phyloP scores from a whole-genome alignment of 306 rosid genomes.

The Cucurbita moschata region DNA sequence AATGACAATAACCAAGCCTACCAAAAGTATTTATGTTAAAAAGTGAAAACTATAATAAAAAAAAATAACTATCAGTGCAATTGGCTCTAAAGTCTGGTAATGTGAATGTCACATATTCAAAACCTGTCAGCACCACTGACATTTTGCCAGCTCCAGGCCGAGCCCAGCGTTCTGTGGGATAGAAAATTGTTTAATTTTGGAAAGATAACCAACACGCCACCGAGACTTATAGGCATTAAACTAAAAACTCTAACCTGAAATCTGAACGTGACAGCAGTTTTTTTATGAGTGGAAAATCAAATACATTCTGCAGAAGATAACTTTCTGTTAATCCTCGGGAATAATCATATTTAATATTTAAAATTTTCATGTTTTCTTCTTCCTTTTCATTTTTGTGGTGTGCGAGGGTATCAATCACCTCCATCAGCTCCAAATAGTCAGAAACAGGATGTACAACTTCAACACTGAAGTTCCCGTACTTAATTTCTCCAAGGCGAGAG shows the following conservation, averaged over 20 bases:
- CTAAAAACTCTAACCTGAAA: constrained; percentile 43
- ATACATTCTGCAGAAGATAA: constrained; percentile 57
- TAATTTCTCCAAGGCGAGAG: constrained; percentile 54
- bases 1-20: no score
- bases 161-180: not conserved
- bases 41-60: no score
- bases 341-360: constrained; percentile 6
- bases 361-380: constrained; percentile 2
- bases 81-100: no score
- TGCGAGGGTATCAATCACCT: constrained; percentile 29
- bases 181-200: not conserved
- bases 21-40: no score
- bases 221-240: not conserved
- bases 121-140: no score
- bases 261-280: constrained; percentile 61
- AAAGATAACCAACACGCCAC: not conserved
- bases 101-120: no score
- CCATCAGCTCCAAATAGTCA: constrained; percentile 81
- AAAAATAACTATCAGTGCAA: no score
- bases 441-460: constrained; percentile 90
- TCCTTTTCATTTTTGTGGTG: not conserved
- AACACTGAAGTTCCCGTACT: constrained; percentile 60
- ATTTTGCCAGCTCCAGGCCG: no score
- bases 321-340: constrained; percentile 13
- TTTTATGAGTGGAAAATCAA: constrained; percentile 73